Conservation (phyloP, 345 rosid species). For the Syzygium aromaticum region DNA sequence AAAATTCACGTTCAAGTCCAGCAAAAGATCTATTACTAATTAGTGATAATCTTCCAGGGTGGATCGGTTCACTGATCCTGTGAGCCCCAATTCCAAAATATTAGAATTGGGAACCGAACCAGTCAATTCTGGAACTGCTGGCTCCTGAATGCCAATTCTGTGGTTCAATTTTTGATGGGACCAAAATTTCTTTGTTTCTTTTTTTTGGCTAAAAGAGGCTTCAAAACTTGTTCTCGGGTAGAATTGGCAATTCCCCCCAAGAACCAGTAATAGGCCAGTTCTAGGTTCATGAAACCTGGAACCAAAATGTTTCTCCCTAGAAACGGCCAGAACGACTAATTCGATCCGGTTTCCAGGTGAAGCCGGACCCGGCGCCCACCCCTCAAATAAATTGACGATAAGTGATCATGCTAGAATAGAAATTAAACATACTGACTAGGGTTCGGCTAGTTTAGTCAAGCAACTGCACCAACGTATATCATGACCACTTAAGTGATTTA, state of each 20-base stretch:
- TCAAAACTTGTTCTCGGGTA: not conserved
- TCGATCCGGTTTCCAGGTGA: not conserved
- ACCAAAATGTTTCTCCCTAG: not conserved
- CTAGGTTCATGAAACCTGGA: not conserved
- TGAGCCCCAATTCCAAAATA: not conserved
- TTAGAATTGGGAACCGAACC: not conserved
- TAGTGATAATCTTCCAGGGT: not conserved
- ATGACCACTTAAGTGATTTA: not conserved
- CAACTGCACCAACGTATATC: not conserved
- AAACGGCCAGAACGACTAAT: rapidly evolving
- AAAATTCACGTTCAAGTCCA: not conserved
- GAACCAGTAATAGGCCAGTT: not conserved
- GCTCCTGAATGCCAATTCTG: not conserved
- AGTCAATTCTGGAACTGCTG: rapidly evolving
- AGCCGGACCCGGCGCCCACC: not conserved
- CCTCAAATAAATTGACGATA: no score
- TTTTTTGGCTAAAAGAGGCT: not conserved
- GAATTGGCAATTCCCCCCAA: rapidly evolving
- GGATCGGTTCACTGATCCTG: not conserved
- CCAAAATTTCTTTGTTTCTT: not conserved
- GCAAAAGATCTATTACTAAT: not conserved
- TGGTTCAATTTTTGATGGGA: not conserved
- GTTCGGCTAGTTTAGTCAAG: not conserved
- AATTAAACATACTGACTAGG: not conserved
- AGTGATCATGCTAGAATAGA: not conserved